Conservation (phyloP, 116 monocot genomes). For the Thalassia testudinum region DNA sequence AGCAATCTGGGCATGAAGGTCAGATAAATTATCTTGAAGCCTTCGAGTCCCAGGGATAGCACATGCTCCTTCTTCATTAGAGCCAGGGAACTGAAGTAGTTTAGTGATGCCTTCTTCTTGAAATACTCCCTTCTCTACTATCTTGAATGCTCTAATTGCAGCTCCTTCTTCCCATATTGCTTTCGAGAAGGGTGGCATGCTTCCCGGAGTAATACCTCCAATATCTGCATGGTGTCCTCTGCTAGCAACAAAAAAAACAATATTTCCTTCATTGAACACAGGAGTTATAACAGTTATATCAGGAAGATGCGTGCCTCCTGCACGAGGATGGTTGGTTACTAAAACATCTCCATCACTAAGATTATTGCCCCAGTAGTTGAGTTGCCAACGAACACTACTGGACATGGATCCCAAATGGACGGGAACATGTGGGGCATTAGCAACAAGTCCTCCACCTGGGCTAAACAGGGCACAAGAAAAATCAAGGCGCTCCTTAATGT, state of each 20-base stretch:
- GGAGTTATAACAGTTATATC: constrained; percentile 96
- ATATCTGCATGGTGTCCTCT: constrained; percentile 97
- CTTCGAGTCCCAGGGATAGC: constrained; percentile 64
- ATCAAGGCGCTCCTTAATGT: constrained; percentile 92
- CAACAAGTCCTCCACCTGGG: constrained; percentile 86
- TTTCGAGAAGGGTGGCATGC: constrained; percentile 97
- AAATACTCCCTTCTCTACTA: constrained; percentile 70
- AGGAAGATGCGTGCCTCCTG: constrained; percentile 95
- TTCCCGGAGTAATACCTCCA: constrained; percentile 90
- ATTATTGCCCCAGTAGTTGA: constrained; percentile 63
- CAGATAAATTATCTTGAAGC: constrained; percentile 82
- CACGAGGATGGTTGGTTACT: constrained; percentile 84
- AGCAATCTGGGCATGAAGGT: constrained; percentile 81
- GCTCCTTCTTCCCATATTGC: constrained; percentile 89
- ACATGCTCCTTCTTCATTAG: constrained; percentile 15
- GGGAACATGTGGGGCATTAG: constrained; percentile 96
- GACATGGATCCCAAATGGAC: constrained; percentile 98
- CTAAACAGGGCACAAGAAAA: constrained; percentile 97
- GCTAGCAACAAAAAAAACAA: constrained; percentile 93
- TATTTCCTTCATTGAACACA: constrained; percentile 56
- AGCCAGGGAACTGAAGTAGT: constrained; percentile 36
- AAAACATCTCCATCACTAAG: constrained; percentile 83
- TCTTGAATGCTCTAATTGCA: constrained; percentile 85
- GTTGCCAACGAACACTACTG: constrained; percentile 80
- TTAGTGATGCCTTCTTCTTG: constrained; percentile 65